These are phyloP conservation scores for Erysimum cheiranthoides DNA, from an alignment of 345 rosid genomes.

Conservation along the genomic window DNA sequence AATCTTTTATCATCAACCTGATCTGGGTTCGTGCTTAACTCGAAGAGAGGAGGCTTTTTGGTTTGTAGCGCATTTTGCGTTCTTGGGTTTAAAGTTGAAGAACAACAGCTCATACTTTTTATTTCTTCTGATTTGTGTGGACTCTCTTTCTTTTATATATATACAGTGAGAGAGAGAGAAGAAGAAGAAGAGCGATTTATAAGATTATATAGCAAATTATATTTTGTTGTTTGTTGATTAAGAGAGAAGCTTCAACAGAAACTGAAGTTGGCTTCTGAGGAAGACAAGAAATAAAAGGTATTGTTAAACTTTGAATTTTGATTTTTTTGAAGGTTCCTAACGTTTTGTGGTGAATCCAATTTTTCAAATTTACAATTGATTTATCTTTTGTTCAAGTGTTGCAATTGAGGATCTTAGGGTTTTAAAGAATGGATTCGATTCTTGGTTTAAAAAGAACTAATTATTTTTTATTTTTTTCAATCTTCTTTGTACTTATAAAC, in stretches of 20 bases:
- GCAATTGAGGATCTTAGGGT: slow-evolving; percentile 7
- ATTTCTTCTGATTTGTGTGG: slow-evolving; percentile 51
- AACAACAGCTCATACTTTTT: slow-evolving; percentile 57
- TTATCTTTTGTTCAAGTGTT: slow-evolving; percentile 1
- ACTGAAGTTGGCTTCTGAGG: slow-evolving; percentile 5
- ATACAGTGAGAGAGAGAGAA: not conserved
- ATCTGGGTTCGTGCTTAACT: slow-evolving; percentile 27
- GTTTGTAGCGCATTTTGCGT: slow-evolving; percentile 35
- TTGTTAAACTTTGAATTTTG: not conserved
- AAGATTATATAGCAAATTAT: slow-evolving; percentile 23
- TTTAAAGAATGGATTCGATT: slow-evolving; percentile 23
- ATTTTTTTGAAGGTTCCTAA: not conserved
- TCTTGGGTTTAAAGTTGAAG: slow-evolving; percentile 50
- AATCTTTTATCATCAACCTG: slow-evolving; percentile 39
- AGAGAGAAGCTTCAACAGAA: slow-evolving; percentile 25
- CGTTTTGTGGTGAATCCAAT: not conserved
- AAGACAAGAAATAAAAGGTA: slow-evolving; percentile 17
- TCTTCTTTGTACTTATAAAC: slow-evolving; percentile 12
- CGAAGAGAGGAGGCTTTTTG: slow-evolving; percentile 20
- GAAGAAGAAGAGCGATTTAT: not conserved
- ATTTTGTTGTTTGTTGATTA: slow-evolving; percentile 11
- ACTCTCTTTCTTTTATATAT: slow-evolving; percentile 20
- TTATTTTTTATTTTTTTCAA: not conserved
- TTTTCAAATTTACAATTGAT: not conserved
- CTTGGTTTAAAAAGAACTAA: not conserved